These are phyloP conservation scores for Solanum hybrid DNA, from an alignment of 305 asterid genomes.

Conservation along the genomic window DNA sequence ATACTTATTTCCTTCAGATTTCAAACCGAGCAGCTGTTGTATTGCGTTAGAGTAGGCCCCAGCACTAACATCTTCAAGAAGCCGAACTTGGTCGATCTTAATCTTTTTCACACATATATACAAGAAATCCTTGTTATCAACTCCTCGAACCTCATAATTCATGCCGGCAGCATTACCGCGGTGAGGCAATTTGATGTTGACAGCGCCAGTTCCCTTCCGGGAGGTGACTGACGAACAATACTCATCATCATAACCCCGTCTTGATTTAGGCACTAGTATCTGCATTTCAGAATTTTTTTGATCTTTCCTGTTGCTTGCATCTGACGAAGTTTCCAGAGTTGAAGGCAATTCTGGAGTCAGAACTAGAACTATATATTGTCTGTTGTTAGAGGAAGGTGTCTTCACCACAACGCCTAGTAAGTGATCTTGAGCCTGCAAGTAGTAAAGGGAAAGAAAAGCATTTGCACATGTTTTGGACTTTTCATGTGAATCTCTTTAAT, in stretches of 20 bases:
- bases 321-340: conserved; percentile 31
- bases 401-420: conserved; percentile 86
- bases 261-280: conserved; percentile 80
- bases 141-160: conserved; percentile 77
- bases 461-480: not conserved
- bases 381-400: conserved; percentile 56
- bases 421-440: conserved; percentile 83
- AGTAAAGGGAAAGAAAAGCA: conserved; percentile 8
- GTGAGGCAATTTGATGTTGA: conserved; percentile 81
- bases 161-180: conserved; percentile 74
- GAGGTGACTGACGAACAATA: conserved; percentile 54
- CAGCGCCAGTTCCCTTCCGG: conserved; percentile 72
- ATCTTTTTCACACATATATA: conserved; percentile 64
- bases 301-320: conserved; percentile 25
- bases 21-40: conserved; percentile 58
- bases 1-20: conserved; percentile 74
- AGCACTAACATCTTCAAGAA: conserved; percentile 81
- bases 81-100: conserved; percentile 80
- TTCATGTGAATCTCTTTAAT: conserved; percentile 1
- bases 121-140: conserved; percentile 57
- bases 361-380: conserved; percentile 73
- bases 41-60: conserved; percentile 77
- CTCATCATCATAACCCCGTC: conserved; percentile 85
- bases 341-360: conserved; percentile 73
- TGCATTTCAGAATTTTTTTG: conserved; percentile 45